Percentiles rank a stretch among this genome's conserved stretches.
phyloP scores from a whole-genome alignment of 768 basidiomycete genomes.

The Cyathus striatus region DNA sequence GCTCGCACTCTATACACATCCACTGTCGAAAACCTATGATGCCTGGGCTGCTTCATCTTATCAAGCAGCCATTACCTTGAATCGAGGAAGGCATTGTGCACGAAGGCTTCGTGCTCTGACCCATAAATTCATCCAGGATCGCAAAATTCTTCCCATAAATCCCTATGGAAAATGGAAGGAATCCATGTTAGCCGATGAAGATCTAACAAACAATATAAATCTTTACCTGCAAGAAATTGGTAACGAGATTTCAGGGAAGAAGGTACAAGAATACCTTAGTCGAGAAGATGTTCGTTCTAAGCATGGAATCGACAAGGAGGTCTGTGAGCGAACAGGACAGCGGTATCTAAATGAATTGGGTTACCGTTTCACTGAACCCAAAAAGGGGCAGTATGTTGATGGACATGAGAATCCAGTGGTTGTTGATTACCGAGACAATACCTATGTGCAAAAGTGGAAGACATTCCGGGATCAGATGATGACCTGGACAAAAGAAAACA shows the following conservation, averaged over 20 bases:
- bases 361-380: conserved; percentile 9
- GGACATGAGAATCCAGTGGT: conserved; percentile 30
- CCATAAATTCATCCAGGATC: conserved; percentile 12
- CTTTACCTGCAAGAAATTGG: conserved; percentile 17
- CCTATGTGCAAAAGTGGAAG: conserved; percentile 16
- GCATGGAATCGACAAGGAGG: conserved; percentile 9
- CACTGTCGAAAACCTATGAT: conserved; percentile 8
- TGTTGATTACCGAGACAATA: conserved; percentile 18
- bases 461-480: not conserved
- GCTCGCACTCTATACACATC: conserved; percentile 11
- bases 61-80: conserved; percentile 12
- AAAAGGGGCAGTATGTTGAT: conserved; percentile 16
- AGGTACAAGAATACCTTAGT: conserved; percentile 17
- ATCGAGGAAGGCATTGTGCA: conserved; percentile 10
- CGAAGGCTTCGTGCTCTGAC: conserved; percentile 8
- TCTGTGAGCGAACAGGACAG: conserved; percentile 15
- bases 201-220: conserved; percentile 19
- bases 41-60: conserved; percentile 16
- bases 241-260: conserved; percentile 15
- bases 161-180: conserved; percentile 24
- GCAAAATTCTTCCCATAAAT: conserved; percentile 16
- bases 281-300: conserved; percentile 5
- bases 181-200: conserved; percentile 22
- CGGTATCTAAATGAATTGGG: conserved; percentile 13
- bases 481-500: conserved; percentile 3